Evolutionary conservation across 306 rosid genomes (phyloP).

Genomic region (Gastrolobium bilobum): DNA sequence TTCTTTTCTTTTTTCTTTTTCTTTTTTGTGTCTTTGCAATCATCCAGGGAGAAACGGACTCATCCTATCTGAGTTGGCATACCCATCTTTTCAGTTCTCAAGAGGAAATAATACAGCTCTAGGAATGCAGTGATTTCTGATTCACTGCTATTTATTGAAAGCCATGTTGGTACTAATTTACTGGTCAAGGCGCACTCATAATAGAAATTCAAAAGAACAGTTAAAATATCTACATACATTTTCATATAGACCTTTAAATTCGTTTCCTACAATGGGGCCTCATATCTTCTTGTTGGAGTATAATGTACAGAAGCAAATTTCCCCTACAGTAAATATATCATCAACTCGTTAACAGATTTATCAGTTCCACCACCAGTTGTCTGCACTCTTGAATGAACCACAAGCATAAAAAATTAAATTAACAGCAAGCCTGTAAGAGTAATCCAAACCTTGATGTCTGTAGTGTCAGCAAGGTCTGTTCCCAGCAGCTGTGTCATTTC

Average conservation of each 20-base stretch:
- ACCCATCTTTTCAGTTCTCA: neutral
- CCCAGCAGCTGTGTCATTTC: conserved; percentile 68
- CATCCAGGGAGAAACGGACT: neutral
- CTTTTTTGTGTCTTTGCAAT: too few species aligned
- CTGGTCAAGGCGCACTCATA: neutral
- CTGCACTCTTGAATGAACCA: conserved; percentile 36
- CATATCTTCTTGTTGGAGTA: neutral
- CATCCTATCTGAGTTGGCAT: neutral
- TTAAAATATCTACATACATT: conserved; percentile 12
- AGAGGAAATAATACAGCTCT: neutral
- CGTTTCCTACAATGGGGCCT: neutral
- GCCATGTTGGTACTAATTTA: neutral
- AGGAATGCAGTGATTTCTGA: too few species aligned
- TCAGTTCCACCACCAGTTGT: neutral
- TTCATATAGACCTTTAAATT: neutral
- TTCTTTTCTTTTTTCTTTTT: too few species aligned
- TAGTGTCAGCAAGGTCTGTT: conserved; percentile 48
- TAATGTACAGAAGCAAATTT: neutral
- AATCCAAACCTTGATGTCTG: neutral
- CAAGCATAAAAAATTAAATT: neutral
- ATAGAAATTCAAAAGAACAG: neutral
- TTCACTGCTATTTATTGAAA: too few species aligned
- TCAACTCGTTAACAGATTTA: conserved; percentile 2
- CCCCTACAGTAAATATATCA: neutral
- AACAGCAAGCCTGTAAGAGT: neutral